These are phyloP conservation scores for Dendrobium nobile DNA, from an alignment of 106 monocot genomes.

Conservation along the genomic window DNA sequence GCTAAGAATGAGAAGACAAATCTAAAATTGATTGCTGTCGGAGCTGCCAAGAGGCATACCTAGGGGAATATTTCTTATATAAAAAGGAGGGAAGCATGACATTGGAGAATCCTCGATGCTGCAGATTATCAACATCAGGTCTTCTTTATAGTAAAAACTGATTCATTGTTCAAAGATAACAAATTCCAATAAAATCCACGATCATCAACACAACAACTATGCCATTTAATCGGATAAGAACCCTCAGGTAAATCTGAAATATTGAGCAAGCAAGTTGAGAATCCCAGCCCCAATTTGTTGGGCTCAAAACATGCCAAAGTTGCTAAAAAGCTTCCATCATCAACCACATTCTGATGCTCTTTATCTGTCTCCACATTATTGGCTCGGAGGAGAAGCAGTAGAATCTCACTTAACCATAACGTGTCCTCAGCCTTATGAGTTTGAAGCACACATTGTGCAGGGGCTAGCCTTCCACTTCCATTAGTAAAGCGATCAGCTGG, in stretches of 20 bases:
- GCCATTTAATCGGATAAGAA: conserved; percentile 74
- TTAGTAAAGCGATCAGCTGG: conserved; percentile 11
- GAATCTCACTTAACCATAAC: conserved; percentile 29
- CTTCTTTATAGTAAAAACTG: conserved; percentile 35
- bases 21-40: no score
- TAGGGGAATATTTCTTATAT: no score
- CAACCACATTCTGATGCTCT: not conserved
- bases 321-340: conserved; percentile 18
- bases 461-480: conserved; percentile 1
- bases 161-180: conserved; percentile 35
- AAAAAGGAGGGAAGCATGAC: no score
- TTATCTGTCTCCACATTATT: not conserved
- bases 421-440: conserved; percentile 22
- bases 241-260: conserved; percentile 68
- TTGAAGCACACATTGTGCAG: conserved; percentile 13
- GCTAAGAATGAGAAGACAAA: no score
- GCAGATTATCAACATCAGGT: conserved; percentile 7
- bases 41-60: no score
- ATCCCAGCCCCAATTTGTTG: conserved; percentile 46
- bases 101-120: not conserved
- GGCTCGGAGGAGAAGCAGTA: conserved; percentile 20
- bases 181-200: conserved; percentile 47
- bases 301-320: conserved; percentile 30
- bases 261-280: conserved; percentile 61
- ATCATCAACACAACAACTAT: conserved; percentile 49